These are phyloP conservation scores for Calendula officinalis DNA, from an alignment of 129 eudicot species.

Conservation along the genomic window DNA sequence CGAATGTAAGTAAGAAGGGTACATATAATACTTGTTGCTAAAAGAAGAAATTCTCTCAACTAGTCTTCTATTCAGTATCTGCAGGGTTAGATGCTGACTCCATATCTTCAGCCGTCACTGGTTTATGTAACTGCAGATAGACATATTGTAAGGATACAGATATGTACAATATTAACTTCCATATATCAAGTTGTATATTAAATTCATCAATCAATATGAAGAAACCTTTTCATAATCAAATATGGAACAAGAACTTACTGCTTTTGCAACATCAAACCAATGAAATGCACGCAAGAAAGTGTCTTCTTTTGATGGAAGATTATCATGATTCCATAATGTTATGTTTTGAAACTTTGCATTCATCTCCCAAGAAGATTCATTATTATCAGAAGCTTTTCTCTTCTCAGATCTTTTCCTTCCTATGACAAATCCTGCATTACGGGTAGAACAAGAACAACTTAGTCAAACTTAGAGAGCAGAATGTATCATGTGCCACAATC, in stretches of 20 bases:
- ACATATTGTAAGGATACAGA: slow-evolving; percentile 10
- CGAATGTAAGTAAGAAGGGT: slow-evolving; percentile 15
- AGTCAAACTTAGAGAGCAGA: too few relatives aligned
- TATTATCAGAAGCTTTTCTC: slow-evolving; percentile 38
- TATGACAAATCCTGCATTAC: slow-evolving; percentile 59
- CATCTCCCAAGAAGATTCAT: slow-evolving; percentile 56
- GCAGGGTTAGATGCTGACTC: slow-evolving; percentile 44
- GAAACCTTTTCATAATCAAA: slow-evolving; percentile 5
- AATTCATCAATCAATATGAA: neutral
- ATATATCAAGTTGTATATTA: neutral
- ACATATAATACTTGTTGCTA: slow-evolving; percentile 12
- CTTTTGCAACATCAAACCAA: slow-evolving; percentile 76
- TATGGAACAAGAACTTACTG: slow-evolving; percentile 55
- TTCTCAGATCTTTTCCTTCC: slow-evolving; percentile 53
- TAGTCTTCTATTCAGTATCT: slow-evolving; percentile 20
- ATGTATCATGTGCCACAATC: too few relatives aligned
- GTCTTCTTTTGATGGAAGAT: slow-evolving; percentile 88
- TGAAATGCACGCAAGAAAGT: slow-evolving; percentile 82
- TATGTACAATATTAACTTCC: slow-evolving; percentile 3
- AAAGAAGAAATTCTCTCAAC: neutral
- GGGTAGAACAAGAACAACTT: neutral
- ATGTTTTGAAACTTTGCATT: slow-evolving; percentile 61
- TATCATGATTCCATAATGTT: slow-evolving; percentile 90
- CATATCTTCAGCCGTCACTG: slow-evolving; percentile 61
- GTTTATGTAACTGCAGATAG: slow-evolving; percentile 65